phyloP scores from a whole-genome alignment of 352 stramenopile species.

The Plasmopara halstedii region DNA sequence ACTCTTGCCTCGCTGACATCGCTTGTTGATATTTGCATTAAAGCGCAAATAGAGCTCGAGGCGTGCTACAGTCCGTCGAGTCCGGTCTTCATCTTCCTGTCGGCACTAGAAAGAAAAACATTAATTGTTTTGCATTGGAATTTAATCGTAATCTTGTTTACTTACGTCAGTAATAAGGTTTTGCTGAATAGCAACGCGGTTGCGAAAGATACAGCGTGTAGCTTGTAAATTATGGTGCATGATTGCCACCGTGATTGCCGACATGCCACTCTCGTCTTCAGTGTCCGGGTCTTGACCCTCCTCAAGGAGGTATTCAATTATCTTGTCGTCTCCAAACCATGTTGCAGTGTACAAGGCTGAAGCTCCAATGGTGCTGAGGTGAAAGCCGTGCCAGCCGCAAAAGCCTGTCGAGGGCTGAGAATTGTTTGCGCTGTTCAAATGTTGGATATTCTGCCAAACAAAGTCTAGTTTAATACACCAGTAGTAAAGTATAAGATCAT shows the following conservation, averaged over 20 bases:
- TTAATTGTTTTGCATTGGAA: not conserved
- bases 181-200: constrained; percentile 5
- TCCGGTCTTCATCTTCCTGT: constrained; percentile 8
- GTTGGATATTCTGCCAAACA: too few relatives aligned
- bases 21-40: constrained; percentile 6
- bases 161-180: constrained; percentile 20
- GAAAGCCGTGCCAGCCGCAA: constrained; percentile 17
- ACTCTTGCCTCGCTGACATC: constrained; percentile 19
- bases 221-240: constrained; percentile 17
- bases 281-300: constrained; percentile 11
- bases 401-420: too few relatives aligned
- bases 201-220: constrained; percentile 19
- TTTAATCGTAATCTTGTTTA: not conserved
- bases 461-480: too few relatives aligned
- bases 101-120: constrained; percentile 9
- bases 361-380: constrained; percentile 13
- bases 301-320: constrained; percentile 20
- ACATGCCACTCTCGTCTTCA: constrained; percentile 13
- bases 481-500: too few relatives aligned
- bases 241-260: constrained; percentile 22
- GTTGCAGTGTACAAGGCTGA: constrained; percentile 21
- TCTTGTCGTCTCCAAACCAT: constrained; percentile 10
- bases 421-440: too few relatives aligned
- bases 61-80: not conserved
- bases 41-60: constrained; percentile 8